These are phyloP conservation scores for Chlorella variabilis DNA, from an alignment of 163 green algal genomes.

Conservation along the genomic window DNA sequence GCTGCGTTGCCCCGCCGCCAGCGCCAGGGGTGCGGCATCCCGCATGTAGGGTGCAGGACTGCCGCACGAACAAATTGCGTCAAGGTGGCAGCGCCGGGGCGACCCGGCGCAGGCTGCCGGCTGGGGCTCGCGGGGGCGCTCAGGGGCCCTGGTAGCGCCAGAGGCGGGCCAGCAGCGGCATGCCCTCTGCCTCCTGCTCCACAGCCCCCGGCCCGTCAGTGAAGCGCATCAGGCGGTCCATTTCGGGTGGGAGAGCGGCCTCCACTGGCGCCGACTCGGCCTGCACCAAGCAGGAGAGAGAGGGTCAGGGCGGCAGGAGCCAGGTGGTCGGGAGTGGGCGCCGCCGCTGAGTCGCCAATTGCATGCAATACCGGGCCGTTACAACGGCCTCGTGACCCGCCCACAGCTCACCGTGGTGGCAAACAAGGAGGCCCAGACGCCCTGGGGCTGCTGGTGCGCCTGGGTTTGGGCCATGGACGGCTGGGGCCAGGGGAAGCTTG, in stretches of 20 bases:
- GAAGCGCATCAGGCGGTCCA: conserved; percentile 45
- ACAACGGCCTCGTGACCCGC: no score
- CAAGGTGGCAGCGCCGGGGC: no score
- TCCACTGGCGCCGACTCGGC: not conserved
- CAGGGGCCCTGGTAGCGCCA: conserved; percentile 56
- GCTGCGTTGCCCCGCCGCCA: no score
- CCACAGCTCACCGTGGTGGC: not conserved
- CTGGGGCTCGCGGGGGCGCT: no score
- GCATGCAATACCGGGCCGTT: no score
- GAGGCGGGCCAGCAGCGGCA: conserved; percentile 5
- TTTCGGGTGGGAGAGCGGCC: conserved; percentile 33
- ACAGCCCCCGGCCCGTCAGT: conserved; percentile 27
- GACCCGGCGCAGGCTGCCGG: no score
- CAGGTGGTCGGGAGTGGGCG: no score
- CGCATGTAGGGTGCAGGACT: no score
- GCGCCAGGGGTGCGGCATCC: no score
- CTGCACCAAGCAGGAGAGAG: not conserved
- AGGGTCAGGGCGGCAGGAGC: no score
- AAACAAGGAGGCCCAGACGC: conserved; percentile 5
- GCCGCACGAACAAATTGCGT: no score
- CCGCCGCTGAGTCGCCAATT: no score
- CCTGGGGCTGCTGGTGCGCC: not conserved
- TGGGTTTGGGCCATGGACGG: not conserved
- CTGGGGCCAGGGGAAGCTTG: not conserved
- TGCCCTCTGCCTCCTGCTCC: not conserved